phyloP scores from a whole-genome alignment of 257 asterid genomes.

The Przewalskia tangutica region DNA sequence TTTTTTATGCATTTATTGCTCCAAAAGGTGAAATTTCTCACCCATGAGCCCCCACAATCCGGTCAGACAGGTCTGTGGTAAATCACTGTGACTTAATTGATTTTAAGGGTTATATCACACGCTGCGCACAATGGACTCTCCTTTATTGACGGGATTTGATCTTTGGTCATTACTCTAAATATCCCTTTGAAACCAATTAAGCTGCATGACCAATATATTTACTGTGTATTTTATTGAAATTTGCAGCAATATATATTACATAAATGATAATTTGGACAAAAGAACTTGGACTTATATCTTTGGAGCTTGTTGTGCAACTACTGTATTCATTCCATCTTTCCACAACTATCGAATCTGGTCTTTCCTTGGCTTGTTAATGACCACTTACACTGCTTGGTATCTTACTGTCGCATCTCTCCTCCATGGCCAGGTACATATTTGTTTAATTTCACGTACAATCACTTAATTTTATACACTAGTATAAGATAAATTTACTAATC shows the following conservation, averaged over 20 bases:
- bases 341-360: constrained; percentile 96
- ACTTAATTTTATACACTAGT: background rate
- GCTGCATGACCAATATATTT: background rate
- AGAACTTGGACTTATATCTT: constrained; percentile 91
- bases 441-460: background rate
- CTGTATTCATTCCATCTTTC: constrained; percentile 87
- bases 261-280: constrained; percentile 93
- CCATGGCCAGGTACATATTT: constrained; percentile 66
- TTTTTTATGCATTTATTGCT: no score
- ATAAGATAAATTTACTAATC: background rate
- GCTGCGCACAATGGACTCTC: no score
- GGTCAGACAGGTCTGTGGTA: no score
- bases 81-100: no score
- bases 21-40: no score
- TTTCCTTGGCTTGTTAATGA: constrained; percentile 75
- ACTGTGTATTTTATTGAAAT: background rate
- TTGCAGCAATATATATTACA: constrained; percentile 88
- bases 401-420: constrained; percentile 75
- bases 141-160: no score
- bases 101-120: no score
- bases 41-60: no score
- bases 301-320: constrained; percentile 94
- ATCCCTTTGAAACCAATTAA: no score
- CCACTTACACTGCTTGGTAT: constrained; percentile 95
- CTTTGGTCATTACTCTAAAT: no score